These are phyloP conservation scores for Scutellaria galericulata DNA, from an alignment of 257 asterid species.

Conservation along the genomic window DNA sequence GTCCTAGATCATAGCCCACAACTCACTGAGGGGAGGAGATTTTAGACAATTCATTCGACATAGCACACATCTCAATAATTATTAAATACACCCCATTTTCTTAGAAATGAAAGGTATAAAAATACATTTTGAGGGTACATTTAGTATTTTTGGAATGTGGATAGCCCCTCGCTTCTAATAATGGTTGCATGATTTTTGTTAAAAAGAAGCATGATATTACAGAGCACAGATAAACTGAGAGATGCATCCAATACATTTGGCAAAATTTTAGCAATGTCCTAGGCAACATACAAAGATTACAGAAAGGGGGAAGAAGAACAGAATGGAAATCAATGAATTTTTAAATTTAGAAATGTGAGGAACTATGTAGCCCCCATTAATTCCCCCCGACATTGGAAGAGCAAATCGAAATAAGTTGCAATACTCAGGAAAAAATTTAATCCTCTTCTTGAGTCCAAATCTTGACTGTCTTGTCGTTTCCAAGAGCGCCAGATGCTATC, in stretches of 20 bases:
- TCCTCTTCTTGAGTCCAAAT: conserved; percentile 77
- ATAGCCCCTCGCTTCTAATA: no score
- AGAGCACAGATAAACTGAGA: neutral
- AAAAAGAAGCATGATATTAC: neutral
- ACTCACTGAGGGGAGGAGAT: no score
- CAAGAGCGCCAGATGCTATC: conserved; percentile 91
- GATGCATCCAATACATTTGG: neutral
- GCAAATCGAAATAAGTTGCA: neutral
- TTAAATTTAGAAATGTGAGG: conserved; percentile 10
- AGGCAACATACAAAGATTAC: conserved; percentile 13
- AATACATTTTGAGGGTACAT: no score
- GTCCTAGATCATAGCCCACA: no score
- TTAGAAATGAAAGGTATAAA: no score
- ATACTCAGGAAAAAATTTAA: conserved; percentile 34
- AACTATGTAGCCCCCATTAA: neutral
- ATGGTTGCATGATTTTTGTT: no score
- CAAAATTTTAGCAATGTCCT: neutral
- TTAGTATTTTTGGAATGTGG: no score
- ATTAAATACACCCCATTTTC: no score
- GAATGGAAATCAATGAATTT: conserved; percentile 23
- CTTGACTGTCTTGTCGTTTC: conserved; percentile 76
- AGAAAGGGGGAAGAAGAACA: neutral
- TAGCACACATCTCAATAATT: no score
- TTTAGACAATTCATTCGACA: no score
- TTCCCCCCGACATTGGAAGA: neutral